Evolutionary conservation across 768 basidiomycete species (phyloP).

Genomic region (Thelephora ganbajun): DNA sequence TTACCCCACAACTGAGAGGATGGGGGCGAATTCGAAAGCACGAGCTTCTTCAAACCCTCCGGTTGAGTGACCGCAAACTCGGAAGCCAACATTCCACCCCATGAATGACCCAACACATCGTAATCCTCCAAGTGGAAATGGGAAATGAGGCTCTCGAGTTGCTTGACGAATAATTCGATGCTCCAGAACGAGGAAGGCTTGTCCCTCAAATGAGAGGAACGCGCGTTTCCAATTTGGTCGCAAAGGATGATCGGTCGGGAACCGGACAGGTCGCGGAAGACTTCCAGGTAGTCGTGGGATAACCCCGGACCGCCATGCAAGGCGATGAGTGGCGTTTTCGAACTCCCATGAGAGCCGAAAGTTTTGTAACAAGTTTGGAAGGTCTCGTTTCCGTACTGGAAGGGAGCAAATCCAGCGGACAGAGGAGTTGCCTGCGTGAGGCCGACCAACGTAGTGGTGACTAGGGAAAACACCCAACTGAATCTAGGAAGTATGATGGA

Average conservation of each 20-base stretch:
- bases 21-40: too few relatives aligned
- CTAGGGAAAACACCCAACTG: too few relatives aligned
- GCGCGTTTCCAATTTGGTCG: conserved; percentile 37
- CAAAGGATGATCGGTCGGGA: conserved; percentile 37
- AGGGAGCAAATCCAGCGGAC: too few relatives aligned
- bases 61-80: conserved; percentile 9
- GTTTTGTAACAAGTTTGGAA: too few relatives aligned
- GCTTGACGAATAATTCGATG: conserved; percentile 32
- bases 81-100: conserved; percentile 32
- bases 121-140: conserved; percentile 33
- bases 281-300: conserved; percentile 26
- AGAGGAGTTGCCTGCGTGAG: too few relatives aligned
- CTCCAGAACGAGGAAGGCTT: conserved; percentile 37
- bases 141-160: conserved; percentile 27
- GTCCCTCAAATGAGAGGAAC: conserved; percentile 38
- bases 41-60: too few relatives aligned
- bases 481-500: too few relatives aligned
- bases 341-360: too few relatives aligned
- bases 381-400: too few relatives aligned
- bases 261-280: conserved; percentile 23
- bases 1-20: too few relatives aligned
- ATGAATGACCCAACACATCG: conserved; percentile 27
- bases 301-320: conserved; percentile 44
- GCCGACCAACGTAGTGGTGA: too few relatives aligned
- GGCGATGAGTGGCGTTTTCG: conserved; percentile 36